Percentiles rank a stretch among this genome's conserved stretches.
These are phyloP conservation scores for Diaporthe ilicicola DNA, from an alignment of 2,329 filamentous ascomycete genomes.

Conservation along the genomic window DNA sequence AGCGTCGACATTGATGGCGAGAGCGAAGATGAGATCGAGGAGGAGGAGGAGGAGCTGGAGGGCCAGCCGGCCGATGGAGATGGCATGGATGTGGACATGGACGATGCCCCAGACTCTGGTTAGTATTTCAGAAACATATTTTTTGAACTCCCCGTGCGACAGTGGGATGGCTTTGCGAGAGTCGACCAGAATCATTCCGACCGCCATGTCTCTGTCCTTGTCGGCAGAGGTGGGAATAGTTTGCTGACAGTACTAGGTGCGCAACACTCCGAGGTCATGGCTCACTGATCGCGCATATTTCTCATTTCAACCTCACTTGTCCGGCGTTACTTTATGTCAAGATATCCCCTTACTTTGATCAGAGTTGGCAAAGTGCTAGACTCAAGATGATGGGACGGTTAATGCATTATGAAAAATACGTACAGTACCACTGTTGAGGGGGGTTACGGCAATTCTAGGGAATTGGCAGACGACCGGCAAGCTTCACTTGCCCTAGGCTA, in stretches of 20 bases:
- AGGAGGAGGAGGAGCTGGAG: conserved; percentile 45
- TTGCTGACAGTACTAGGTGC: conserved; percentile 17
- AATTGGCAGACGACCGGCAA: background rate
- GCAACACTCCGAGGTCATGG: conserved; percentile 32
- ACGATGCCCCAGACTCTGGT: conserved; percentile 31
- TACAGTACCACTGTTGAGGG: conserved; percentile 4
- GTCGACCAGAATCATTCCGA: background rate
- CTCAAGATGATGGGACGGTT: conserved; percentile 28
- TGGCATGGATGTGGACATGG: conserved; percentile 49
- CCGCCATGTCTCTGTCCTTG: background rate
- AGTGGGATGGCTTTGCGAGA: background rate
- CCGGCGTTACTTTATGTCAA: conserved; percentile 34
- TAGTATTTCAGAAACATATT: background rate
- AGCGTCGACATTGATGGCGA: conserved; percentile 50
- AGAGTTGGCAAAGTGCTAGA: conserved; percentile 25
- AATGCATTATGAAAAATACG: conserved; percentile 29
- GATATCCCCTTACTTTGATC: conserved; percentile 34
- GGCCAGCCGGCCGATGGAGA: conserved; percentile 39
- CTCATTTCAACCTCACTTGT: conserved; percentile 22
- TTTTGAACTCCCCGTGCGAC: background rate
- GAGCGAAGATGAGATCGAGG: conserved; percentile 48
- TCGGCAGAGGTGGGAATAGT: background rate
- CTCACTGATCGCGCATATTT: conserved; percentile 27
- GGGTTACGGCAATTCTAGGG: conserved; percentile 4
- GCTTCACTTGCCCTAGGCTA: conserved; percentile 11